phyloP scores from a whole-genome alignment of 805 yeast species.

The Saccharomycopsis amapae region DNA sequence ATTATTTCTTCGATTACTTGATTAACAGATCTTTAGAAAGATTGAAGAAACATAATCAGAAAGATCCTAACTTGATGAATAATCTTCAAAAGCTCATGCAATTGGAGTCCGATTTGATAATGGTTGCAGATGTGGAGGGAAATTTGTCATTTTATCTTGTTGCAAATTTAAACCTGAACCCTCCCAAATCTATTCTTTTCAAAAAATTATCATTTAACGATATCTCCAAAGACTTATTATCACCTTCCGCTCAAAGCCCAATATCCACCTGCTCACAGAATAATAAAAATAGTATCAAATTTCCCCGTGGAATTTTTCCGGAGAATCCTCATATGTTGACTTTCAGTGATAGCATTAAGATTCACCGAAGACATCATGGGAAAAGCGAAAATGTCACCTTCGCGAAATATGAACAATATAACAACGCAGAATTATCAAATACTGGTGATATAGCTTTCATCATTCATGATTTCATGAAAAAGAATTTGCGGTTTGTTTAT shows the following conservation, averaged over 20 bases:
- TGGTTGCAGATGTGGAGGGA: conserved; percentile 38
- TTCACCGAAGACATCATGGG: conserved; percentile 7
- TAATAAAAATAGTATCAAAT: not conserved
- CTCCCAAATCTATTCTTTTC: conserved; percentile 47
- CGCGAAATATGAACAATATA: conserved; percentile 14
- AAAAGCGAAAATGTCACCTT: conserved; percentile 17
- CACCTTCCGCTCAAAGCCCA: not conserved
- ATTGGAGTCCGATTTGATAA: conserved; percentile 35
- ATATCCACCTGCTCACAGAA: not conserved
- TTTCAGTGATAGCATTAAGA: conserved; percentile 29
- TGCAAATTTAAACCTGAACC: conserved; percentile 43
- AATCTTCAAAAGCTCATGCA: conserved; percentile 24
- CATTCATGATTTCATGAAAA: conserved; percentile 38
- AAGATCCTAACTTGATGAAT: conserved; percentile 22
- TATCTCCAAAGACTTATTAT: not conserved
- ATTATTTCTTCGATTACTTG: conserved; percentile 29
- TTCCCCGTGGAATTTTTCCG: conserved; percentile 16
- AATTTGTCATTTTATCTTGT: conserved; percentile 38
- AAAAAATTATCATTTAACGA: conserved; percentile 28
- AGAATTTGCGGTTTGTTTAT: conserved; percentile 31
- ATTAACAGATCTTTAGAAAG: conserved; percentile 19
- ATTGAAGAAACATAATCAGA: conserved; percentile 4
- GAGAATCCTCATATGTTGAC: conserved; percentile 30
- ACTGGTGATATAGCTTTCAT: conserved; percentile 33
- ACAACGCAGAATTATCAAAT: conserved; percentile 12